Evolutionary conservation across 352 stramenopile genomes (phyloP).

Genomic region (Pythium grandisporangium): DNA sequence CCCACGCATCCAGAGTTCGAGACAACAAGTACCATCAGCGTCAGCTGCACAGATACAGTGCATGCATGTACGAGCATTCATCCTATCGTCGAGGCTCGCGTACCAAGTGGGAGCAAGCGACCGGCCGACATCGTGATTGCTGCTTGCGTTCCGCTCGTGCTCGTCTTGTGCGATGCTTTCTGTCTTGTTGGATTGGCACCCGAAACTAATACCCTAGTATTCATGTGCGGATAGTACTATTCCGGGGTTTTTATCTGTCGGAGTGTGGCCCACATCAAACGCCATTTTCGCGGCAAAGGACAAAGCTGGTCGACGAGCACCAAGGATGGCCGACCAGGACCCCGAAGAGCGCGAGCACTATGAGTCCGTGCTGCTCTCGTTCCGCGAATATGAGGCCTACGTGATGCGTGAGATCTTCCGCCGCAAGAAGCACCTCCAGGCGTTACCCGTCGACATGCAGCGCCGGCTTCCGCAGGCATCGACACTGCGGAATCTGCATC

Average conservation of each 20-base stretch:
- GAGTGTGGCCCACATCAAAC: too few relatives aligned
- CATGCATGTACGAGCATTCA: not conserved
- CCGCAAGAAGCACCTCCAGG: slow-evolving; percentile 75
- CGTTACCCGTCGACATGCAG: slow-evolving; percentile 64
- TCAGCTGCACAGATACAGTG: too few relatives aligned
- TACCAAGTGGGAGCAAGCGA: slow-evolving; percentile 75
- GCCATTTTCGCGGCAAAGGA: too few relatives aligned
- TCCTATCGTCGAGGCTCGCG: not conserved
- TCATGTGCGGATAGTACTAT: too few relatives aligned
- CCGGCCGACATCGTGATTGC: slow-evolving; percentile 50
- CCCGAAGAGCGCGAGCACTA: slow-evolving; percentile 77
- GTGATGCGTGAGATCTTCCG: slow-evolving; percentile 81
- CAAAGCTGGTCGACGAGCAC: too few relatives aligned
- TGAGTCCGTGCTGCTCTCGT: slow-evolving; percentile 74
- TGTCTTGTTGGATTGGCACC: too few relatives aligned
- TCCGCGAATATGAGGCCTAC: slow-evolving; percentile 77
- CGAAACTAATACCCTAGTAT: too few relatives aligned
- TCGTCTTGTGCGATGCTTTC: too few relatives aligned
- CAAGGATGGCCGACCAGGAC: slow-evolving; percentile 27
- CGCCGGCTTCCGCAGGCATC: slow-evolving; percentile 58
- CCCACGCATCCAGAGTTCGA: too few relatives aligned
- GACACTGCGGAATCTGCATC: slow-evolving; percentile 65
- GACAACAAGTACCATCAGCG: too few relatives aligned
- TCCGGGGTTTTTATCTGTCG: too few relatives aligned
- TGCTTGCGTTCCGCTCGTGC: too few relatives aligned